Conservation (phyloP, 2,329 filamentous ascomycete genomes). For the Coniochaeta prunicola region DNA sequence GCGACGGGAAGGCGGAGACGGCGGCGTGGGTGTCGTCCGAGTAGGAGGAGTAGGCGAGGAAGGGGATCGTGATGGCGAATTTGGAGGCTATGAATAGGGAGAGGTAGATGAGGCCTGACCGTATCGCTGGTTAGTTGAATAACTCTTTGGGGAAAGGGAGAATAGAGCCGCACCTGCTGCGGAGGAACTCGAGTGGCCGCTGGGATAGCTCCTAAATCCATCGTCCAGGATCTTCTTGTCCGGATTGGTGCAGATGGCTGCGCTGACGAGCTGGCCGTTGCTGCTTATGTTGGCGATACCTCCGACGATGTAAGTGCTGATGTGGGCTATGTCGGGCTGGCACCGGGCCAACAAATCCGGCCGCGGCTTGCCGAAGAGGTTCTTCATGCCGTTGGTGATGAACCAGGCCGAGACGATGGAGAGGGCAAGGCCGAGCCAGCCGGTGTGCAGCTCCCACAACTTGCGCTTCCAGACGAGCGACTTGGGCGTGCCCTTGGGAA, state of each 20-base stretch:
- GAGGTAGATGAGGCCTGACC: slow-evolving; percentile 67
- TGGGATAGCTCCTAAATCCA: slow-evolving; percentile 79
- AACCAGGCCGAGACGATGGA: slow-evolving; percentile 67
- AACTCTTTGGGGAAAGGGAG: no score
- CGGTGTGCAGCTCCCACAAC: slow-evolving; percentile 84
- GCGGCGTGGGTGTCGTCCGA: slow-evolving; percentile 26
- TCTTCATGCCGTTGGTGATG: slow-evolving; percentile 82
- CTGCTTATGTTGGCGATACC: slow-evolving; percentile 45
- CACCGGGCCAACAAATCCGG: slow-evolving; percentile 81
- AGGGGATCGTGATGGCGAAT: slow-evolving; percentile 67
- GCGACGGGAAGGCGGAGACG: slow-evolving; percentile 69
- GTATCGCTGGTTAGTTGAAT: not conserved
- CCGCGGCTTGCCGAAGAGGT: slow-evolving; percentile 60
- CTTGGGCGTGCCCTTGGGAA: slow-evolving; percentile 54
- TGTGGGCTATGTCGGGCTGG: slow-evolving; percentile 61
- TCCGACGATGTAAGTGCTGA: slow-evolving; percentile 55
- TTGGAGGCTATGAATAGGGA: slow-evolving; percentile 82
- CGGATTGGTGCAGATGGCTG: slow-evolving; percentile 64
- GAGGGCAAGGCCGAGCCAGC: slow-evolving; percentile 74
- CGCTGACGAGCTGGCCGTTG: slow-evolving; percentile 64
- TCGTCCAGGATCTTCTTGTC: slow-evolving; percentile 60
- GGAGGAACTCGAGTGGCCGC: slow-evolving; percentile 48
- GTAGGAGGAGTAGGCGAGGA: slow-evolving; percentile 45
- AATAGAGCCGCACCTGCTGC: slow-evolving; percentile 41
- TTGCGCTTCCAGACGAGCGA: slow-evolving; percentile 70